A percentile compares a stretch with the other conserved stretches of the same genome.
phyloP scores from a whole-genome alignment of 1,284 basidiomycete genomes.

The Neonothopanus nambi region DNA sequence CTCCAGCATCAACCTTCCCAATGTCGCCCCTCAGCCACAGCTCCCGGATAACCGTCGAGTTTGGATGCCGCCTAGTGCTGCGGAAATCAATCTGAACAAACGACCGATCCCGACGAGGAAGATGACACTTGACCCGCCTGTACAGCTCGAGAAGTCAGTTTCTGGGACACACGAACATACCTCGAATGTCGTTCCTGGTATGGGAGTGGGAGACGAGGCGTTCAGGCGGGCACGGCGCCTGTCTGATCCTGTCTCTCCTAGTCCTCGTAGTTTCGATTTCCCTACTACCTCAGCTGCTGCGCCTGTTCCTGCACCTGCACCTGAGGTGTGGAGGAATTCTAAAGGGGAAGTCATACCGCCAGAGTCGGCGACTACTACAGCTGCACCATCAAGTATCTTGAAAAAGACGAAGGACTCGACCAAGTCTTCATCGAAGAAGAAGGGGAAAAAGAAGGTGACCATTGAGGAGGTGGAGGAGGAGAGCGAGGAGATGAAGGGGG shows the following conservation, averaged over 20 bases:
- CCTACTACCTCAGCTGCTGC: slow-evolving; percentile 7
- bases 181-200: background rate
- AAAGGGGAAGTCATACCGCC: slow-evolving; percentile 11
- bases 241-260: slow-evolving; percentile 30
- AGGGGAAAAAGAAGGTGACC: slow-evolving; percentile 35
- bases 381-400: background rate
- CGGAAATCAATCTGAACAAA: background rate
- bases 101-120: no score
- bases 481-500: slow-evolving; percentile 34
- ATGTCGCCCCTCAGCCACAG: background rate
- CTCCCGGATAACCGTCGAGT: slow-evolving; percentile 11
- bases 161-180: slow-evolving; percentile 16
- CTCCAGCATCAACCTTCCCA: background rate
- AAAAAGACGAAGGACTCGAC: slow-evolving; percentile 1
- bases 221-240: slow-evolving; percentile 24
- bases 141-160: slow-evolving; percentile 24
- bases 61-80: slow-evolving; percentile 4
- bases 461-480: slow-evolving; percentile 49
- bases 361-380: slow-evolving; percentile 5
- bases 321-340: slow-evolving; percentile 14
- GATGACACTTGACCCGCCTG: background rate
- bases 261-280: slow-evolving; percentile 19
- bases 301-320: background rate
- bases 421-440: slow-evolving; percentile 26
- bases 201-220: background rate